Percentiles rank a stretch among this genome's conserved stretches.
These are phyloP conservation scores for Scheffersomyces amazonensis DNA, from an alignment of 805 yeast species.

Conservation along the genomic window DNA sequence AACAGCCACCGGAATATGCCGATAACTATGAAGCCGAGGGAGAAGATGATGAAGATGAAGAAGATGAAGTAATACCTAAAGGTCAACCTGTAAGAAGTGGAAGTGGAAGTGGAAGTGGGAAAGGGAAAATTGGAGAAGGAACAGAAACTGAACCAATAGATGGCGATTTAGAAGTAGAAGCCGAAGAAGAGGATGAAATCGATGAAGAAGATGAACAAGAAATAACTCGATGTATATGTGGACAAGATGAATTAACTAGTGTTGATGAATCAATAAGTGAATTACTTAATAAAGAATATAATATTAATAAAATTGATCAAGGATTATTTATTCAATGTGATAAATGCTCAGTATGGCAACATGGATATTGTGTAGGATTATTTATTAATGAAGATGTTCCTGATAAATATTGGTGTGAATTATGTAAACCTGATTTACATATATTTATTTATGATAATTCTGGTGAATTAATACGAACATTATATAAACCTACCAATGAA, in stretches of 20 bases:
- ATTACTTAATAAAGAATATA: conserved; percentile 28
- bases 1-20: conserved; percentile 10
- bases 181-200: conserved; percentile 2
- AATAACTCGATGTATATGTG: conserved; percentile 42
- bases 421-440: conserved; percentile 84
- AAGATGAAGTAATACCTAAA: conserved; percentile 34
- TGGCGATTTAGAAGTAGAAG: not conserved
- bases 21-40: conserved; percentile 18
- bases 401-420: conserved; percentile 93
- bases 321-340: conserved; percentile 86
- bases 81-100: not conserved
- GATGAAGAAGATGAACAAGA: conserved; percentile 30
- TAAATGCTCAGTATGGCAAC: conserved; percentile 94
- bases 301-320: conserved; percentile 36
- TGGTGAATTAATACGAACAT: conserved; percentile 24
- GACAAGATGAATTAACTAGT: conserved; percentile 32
- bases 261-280: conserved; percentile 22
- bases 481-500: conserved; percentile 42
- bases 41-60: conserved; percentile 23
- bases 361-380: conserved; percentile 92
- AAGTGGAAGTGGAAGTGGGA: not conserved
- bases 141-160: not conserved
- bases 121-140: not conserved
- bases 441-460: conserved; percentile 33
- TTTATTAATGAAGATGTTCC: conserved; percentile 73